phyloP scores from a whole-genome alignment of 2,329 filamentous ascomycete species.

The Sarocladium brachiariae region DNA sequence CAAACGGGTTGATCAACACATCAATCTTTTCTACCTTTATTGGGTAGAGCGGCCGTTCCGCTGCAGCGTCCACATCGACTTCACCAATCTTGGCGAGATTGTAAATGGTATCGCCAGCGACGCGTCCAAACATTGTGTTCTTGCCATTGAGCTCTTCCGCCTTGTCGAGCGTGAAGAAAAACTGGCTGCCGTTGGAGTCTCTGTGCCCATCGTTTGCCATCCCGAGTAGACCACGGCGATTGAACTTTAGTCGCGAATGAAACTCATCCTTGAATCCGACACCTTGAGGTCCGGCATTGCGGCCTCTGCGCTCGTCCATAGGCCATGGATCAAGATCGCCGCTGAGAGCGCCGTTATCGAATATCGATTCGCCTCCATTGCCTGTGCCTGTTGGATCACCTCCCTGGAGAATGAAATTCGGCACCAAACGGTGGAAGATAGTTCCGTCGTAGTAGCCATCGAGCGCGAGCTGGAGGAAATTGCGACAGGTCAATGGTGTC shows the following conservation, averaged over 20 bases:
- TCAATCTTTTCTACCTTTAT: constrained; percentile 69
- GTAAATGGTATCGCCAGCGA: constrained; percentile 92
- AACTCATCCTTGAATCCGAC: constrained; percentile 76
- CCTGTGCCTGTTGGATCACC: constrained; percentile 92
- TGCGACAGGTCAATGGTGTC: constrained; percentile 82
- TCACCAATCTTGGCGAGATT: constrained; percentile 93
- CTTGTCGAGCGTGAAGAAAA: constrained; percentile 88
- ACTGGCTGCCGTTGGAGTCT: constrained; percentile 88
- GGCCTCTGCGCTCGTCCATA: constrained; percentile 57
- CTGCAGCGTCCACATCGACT: constrained; percentile 69
- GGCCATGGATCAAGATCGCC: constrained; percentile 67
- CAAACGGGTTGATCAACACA: constrained; percentile 74
- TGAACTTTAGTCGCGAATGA: constrained; percentile 88
- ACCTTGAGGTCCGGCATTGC: constrained; percentile 52
- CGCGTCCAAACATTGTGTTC: constrained; percentile 88
- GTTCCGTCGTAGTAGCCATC: constrained; percentile 95
- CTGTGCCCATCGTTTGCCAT: constrained; percentile 84
- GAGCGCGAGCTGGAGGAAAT: constrained; percentile 90
- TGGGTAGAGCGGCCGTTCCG: constrained; percentile 79
- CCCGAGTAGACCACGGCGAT: constrained; percentile 80
- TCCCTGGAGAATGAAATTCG: constrained; percentile 88
- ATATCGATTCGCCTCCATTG: constrained; percentile 85
- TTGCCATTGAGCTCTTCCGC: constrained; percentile 78
- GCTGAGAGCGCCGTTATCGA: constrained; percentile 72
- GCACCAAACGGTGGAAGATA: constrained; percentile 87